phyloP scores from a whole-genome alignment of 768 basidiomycete species.

The Lentinula aciculospora region DNA sequence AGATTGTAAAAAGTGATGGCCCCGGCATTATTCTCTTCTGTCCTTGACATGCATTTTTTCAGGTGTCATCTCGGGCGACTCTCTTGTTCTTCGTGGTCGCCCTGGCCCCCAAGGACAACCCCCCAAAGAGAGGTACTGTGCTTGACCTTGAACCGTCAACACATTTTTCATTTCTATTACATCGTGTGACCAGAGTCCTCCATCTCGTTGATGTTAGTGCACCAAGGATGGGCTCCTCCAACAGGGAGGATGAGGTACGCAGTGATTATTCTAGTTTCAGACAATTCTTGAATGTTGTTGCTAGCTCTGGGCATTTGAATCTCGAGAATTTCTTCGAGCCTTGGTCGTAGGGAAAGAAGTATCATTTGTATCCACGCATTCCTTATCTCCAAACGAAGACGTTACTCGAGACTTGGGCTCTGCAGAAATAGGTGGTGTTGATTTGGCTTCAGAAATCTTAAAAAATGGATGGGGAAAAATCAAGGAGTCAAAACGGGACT shows the following conservation, averaged over 20 bases:
- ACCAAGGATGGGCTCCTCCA: constrained; percentile 77
- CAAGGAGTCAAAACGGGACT: constrained; percentile 82
- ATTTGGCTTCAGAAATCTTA: constrained; percentile 73
- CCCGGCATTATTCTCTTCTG: not conserved
- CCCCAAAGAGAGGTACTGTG: constrained; percentile 71
- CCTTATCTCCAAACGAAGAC: constrained; percentile 72
- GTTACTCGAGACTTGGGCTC: constrained; percentile 73
- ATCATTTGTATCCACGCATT: constrained; percentile 77
- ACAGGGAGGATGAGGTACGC: constrained; percentile 83
- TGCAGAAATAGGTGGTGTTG: constrained; percentile 67
- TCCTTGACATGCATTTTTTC: not conserved
- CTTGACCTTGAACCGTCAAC: constrained; percentile 22
- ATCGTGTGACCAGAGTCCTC: constrained; percentile 51
- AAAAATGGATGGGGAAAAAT: constrained; percentile 90
- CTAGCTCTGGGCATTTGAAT: constrained; percentile 87
- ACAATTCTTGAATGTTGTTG: not conserved
- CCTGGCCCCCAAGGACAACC: constrained; percentile 79
- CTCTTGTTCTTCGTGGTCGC: constrained; percentile 75
- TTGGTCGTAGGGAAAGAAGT: constrained; percentile 89
- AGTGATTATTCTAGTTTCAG: not conserved
- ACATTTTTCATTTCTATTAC: not conserved
- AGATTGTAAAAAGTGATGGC: constrained; percentile 58
- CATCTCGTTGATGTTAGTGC: constrained; percentile 86
- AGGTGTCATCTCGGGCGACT: constrained; percentile 92
- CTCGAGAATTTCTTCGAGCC: constrained; percentile 86